A percentile compares a stretch with the other conserved stretches of the same genome.
phyloP scores from a whole-genome alignment of 208 protist species.

The Wallacemonas sp. region DNA sequence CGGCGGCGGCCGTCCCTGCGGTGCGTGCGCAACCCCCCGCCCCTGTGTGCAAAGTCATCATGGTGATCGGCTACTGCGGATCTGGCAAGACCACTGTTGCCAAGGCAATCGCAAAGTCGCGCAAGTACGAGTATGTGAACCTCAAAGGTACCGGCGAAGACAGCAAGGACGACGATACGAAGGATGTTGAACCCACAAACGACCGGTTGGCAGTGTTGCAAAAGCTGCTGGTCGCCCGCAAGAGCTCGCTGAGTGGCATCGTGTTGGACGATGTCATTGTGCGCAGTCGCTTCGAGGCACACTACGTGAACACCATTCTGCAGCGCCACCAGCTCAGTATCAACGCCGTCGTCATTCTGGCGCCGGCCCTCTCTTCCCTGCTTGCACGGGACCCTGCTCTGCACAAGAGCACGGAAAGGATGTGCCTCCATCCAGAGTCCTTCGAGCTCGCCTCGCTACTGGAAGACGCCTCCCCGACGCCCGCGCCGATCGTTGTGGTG shows the following conservation, averaged over 20 bases:
- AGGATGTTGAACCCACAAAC: slow-evolving; percentile 15
- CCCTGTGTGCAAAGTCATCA: slow-evolving; percentile 44
- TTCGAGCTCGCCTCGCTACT: slow-evolving; percentile 70
- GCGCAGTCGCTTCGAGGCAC: slow-evolving; percentile 65
- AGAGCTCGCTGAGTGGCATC: slow-evolving; percentile 48
- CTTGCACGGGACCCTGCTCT: slow-evolving; percentile 50
- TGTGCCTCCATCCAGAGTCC: slow-evolving; percentile 59
- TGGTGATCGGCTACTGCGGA: slow-evolving; percentile 69
- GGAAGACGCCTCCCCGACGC: slow-evolving; percentile 20
- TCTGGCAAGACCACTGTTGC: slow-evolving; percentile 78
- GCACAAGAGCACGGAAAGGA: slow-evolving; percentile 27
- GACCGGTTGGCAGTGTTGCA: slow-evolving; percentile 33
- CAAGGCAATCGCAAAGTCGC: slow-evolving; percentile 41
- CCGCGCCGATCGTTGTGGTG: slow-evolving; percentile 37
- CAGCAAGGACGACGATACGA: not conserved
- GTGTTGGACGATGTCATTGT: slow-evolving; percentile 81
- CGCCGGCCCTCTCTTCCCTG: slow-evolving; percentile 40
- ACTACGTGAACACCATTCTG: slow-evolving; percentile 71
- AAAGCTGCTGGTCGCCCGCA: slow-evolving; percentile 34
- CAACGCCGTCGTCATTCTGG: slow-evolving; percentile 56
- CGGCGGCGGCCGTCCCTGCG: not conserved
- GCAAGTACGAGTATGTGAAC: slow-evolving; percentile 71
- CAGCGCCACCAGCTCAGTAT: slow-evolving; percentile 51
- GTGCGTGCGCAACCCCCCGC: slow-evolving; percentile 9
- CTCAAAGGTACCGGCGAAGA: slow-evolving; percentile 16